phyloP scores from a whole-genome alignment of 2,329 filamentous ascomycete genomes.

The Claviceps arundinis region DNA sequence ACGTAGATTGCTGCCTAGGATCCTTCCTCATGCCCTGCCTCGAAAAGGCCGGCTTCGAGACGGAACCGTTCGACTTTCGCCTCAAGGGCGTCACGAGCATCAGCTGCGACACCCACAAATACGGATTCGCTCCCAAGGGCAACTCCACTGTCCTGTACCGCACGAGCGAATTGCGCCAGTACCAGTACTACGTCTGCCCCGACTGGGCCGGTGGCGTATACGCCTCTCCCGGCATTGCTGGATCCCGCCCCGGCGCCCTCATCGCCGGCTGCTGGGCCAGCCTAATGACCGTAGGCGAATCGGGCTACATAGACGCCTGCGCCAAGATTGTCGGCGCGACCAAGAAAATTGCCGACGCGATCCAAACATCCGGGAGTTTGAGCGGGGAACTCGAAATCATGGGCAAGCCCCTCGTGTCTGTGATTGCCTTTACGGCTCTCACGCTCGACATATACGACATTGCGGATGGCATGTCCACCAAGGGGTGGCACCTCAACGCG shows the following conservation, averaged over 20 bases:
- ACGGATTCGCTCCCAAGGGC: conserved; percentile 95
- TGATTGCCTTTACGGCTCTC: conserved; percentile 75
- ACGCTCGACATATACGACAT: conserved; percentile 90
- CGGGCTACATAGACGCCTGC: conserved; percentile 78
- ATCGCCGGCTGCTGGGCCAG: conserved; percentile 95
- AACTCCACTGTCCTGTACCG: conserved; percentile 92
- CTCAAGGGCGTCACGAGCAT: conserved; percentile 91
- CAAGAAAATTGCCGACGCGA: conserved; percentile 66
- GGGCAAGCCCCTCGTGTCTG: conserved; percentile 75
- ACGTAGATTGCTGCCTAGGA: conserved; percentile 95
- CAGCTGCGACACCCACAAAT: conserved; percentile 96
- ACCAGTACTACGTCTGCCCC: conserved; percentile 93
- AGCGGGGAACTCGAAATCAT: conserved; percentile 64
- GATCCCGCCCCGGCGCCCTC: conserved; percentile 80
- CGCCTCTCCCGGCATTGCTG: conserved; percentile 81
- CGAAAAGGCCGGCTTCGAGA: conserved; percentile 83
- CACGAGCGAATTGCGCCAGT: conserved; percentile 59
- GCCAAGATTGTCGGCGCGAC: conserved; percentile 76
- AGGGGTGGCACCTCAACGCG: conserved; percentile 93
- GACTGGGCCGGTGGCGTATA: conserved; percentile 96
- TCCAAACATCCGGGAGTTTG: conserved; percentile 56
- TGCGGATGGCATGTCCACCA: conserved; percentile 70
- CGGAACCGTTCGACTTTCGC: conserved; percentile 82
- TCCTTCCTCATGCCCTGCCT: conserved; percentile 92
- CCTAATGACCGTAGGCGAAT: conserved; percentile 76